A percentile compares a stretch with the other conserved stretches of the same genome.
phyloP scores from a whole-genome alignment of 345 rosid species.

The Moricandia moricandioides region DNA sequence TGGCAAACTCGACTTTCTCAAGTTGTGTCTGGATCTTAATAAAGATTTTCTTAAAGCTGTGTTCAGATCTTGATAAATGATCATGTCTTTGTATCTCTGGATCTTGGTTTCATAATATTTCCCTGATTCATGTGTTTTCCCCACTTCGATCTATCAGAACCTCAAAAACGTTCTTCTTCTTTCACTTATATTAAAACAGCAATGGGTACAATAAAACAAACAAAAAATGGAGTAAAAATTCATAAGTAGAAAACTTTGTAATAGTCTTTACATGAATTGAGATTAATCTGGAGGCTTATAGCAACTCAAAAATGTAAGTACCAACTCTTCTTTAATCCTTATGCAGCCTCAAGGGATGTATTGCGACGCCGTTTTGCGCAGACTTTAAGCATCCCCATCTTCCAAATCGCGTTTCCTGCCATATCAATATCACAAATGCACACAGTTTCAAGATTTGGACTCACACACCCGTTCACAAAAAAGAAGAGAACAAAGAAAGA shows the following conservation, averaged over 20 bases:
- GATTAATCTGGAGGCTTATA: background rate
- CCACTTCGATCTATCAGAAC: conserved; percentile 5
- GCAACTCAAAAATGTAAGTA: conserved; percentile 16
- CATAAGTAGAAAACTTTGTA: background rate
- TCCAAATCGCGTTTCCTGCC: conserved; percentile 2
- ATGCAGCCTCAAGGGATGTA: conserved; percentile 4
- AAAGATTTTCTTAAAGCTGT: background rate
- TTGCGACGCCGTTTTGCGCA: conserved; percentile 1
- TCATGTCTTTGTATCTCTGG: background rate
- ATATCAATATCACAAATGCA: background rate
- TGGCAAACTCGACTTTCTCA: background rate
- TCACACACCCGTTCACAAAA: background rate
- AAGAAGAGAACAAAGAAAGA: background rate
- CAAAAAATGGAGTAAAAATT: conserved; percentile 13
- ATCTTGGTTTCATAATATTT: background rate
- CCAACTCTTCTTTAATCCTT: background rate
- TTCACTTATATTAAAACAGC: background rate
- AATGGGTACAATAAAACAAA: conserved; percentile 19
- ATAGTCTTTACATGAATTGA: conserved; percentile 13
- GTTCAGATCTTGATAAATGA: background rate
- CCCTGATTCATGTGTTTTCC: background rate
- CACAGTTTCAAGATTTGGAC: background rate
- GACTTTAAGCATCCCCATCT: background rate
- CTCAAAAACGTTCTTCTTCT: background rate
- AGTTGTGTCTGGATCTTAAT: conserved; percentile 1